These are phyloP conservation scores for Sapria himalayana DNA, from an alignment of 345 rosid species.

Conservation along the genomic window DNA sequence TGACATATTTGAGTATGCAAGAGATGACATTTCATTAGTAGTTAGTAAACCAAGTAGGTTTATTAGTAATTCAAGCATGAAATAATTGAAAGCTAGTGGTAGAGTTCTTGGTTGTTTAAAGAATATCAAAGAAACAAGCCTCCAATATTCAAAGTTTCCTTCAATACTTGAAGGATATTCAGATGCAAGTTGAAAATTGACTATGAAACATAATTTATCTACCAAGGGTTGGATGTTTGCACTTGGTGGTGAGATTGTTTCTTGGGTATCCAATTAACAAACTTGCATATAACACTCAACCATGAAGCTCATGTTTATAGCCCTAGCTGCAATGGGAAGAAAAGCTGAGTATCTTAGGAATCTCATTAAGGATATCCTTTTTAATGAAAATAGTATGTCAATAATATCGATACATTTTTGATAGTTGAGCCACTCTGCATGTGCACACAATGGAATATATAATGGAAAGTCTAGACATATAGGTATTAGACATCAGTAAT, in stretches of 20 bases:
- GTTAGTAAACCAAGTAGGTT: background rate
- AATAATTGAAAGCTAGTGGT: background rate
- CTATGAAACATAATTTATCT: background rate
- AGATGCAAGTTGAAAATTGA: background rate
- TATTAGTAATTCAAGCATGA: background rate
- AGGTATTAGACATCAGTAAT: background rate
- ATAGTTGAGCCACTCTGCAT: background rate
- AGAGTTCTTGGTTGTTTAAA: background rate
- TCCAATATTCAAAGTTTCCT: background rate
- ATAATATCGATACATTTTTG: background rate
- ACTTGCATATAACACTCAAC: background rate
- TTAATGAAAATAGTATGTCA: background rate
- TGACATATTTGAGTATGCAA: background rate
- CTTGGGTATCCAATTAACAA: background rate
- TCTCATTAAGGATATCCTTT: background rate
- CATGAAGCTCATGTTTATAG: background rate
- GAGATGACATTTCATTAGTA: background rate
- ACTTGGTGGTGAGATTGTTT: background rate
- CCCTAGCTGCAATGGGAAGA: background rate
- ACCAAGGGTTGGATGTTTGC: background rate
- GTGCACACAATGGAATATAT: background rate
- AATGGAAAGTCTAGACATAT: constrained; percentile 3
- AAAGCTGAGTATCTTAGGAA: background rate
- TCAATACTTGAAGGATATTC: background rate
- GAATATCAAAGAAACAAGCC: background rate